Evolutionary conservation across 805 yeast species (phyloP).

Genomic region (Grigorovia humatica): DNA sequence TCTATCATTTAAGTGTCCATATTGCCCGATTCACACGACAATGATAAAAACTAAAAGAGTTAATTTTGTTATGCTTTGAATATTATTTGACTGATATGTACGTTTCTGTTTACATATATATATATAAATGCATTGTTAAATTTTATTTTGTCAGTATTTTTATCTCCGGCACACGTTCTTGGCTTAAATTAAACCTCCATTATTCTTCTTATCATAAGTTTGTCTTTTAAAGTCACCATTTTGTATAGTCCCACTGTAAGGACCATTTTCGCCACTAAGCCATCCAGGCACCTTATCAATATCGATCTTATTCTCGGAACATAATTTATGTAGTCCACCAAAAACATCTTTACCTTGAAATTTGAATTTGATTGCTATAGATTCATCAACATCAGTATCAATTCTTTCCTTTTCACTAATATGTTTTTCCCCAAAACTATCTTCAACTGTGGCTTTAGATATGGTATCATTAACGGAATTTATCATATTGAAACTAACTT

Average conservation of each 20-base stretch:
- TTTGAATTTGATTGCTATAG: slow-evolving; percentile 22
- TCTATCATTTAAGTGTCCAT: slow-evolving; percentile 56
- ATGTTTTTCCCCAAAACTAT: background rate
- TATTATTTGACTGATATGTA: background rate
- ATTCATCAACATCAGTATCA: slow-evolving; percentile 10
- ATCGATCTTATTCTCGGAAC: slow-evolving; percentile 39
- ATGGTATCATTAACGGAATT: slow-evolving; percentile 14
- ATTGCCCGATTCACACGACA: slow-evolving; percentile 47
- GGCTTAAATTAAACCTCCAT: slow-evolving; percentile 15
- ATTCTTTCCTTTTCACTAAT: background rate
- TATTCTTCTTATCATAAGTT: slow-evolving; percentile 8
- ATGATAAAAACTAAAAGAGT: slow-evolving; percentile 35
- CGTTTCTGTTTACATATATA: background rate
- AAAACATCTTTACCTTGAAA: slow-evolving; percentile 62
- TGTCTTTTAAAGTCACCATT: slow-evolving; percentile 28
- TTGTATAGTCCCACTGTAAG: slow-evolving; percentile 36
- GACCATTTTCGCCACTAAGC: slow-evolving; percentile 69
- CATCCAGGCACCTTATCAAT: slow-evolving; percentile 57
- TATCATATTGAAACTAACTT: slow-evolving; percentile 36
- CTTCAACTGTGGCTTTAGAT: too few relatives aligned
- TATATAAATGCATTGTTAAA: background rate
- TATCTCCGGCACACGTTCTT: background rate
- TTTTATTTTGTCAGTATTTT: background rate
- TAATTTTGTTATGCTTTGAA: slow-evolving; percentile 30
- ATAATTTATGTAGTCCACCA: slow-evolving; percentile 67